Conservation (phyloP, 164 flowering plant species). For the Brasenia schreberi region DNA sequence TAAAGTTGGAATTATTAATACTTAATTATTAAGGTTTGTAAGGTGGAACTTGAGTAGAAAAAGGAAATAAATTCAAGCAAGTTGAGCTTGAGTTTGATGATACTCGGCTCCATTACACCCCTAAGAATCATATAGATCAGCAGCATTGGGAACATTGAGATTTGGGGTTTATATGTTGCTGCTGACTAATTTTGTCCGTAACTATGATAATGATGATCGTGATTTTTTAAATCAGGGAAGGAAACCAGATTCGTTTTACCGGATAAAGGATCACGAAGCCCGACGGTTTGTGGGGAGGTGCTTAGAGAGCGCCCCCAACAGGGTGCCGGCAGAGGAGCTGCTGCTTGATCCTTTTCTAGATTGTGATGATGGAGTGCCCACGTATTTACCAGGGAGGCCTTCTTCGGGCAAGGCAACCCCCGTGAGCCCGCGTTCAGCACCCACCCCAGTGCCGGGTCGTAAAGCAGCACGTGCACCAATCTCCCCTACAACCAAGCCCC, state of each 20-base stretch:
- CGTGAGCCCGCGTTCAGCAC: not conserved
- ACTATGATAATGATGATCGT: too few species aligned
- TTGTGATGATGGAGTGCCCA: constrained; percentile 16
- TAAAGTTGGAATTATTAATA: too few species aligned
- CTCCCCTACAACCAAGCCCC: not conserved
- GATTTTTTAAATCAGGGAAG: constrained; percentile 38
- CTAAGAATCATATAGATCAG: too few species aligned
- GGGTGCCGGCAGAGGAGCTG: constrained; percentile 55
- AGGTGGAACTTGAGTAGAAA: too few species aligned
- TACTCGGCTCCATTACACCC: too few species aligned
- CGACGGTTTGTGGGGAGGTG: constrained; percentile 53
- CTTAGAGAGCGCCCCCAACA: constrained; percentile 40
- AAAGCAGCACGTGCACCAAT: not conserved
- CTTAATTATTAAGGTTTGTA: too few species aligned
- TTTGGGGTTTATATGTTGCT: too few species aligned
- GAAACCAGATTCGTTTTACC: constrained; percentile 51
- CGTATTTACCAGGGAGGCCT: constrained; percentile 5
- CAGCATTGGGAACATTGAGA: too few species aligned
- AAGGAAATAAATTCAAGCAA: too few species aligned
- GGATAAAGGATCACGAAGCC: constrained; percentile 50
- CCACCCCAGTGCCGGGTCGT: not conserved
- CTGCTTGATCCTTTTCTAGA: constrained; percentile 57
- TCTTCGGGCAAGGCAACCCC: not conserved
- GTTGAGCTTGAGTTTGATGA: too few species aligned
- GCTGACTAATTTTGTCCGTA: too few species aligned